phyloP scores from a whole-genome alignment of 2,329 filamentous ascomycete species.

The Cercospora zeina region DNA sequence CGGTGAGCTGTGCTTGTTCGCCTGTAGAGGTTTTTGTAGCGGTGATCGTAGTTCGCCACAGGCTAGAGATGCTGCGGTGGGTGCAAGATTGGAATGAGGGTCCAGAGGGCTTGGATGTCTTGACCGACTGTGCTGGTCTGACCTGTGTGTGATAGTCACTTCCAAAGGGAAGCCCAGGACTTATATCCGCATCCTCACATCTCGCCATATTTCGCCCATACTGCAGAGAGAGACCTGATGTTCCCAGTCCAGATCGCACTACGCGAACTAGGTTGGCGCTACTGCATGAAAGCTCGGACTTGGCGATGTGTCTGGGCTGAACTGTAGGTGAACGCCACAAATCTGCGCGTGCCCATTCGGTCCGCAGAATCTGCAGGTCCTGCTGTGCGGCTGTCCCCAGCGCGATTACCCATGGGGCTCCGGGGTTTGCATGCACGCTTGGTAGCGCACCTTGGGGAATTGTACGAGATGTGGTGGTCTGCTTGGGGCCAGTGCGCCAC shows the following conservation, averaged over 20 bases:
- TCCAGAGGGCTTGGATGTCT: conserved; percentile 17
- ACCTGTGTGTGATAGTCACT: conserved; percentile 16
- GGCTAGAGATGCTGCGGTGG: conserved; percentile 27
- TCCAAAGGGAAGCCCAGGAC: conserved; percentile 12
- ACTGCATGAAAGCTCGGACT: conserved; percentile 23
- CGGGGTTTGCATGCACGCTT: background rate
- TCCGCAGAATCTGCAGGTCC: conserved; percentile 19
- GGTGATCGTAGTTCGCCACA: conserved; percentile 15
- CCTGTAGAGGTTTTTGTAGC: background rate
- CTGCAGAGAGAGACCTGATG: conserved; percentile 5
- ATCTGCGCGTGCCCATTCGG: conserved; percentile 22
- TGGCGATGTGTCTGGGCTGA: conserved; percentile 18
- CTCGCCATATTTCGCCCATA: conserved; percentile 6
- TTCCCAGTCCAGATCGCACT: conserved; percentile 23
- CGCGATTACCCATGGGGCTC: conserved; percentile 21
- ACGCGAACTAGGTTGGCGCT: conserved; percentile 19
- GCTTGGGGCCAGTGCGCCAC: background rate
- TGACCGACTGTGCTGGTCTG: background rate
- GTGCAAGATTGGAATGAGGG: conserved; percentile 28
- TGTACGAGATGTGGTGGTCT: background rate
- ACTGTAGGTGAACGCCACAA: conserved; percentile 10
- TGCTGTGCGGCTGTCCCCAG: background rate
- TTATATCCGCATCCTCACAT: conserved; percentile 23
- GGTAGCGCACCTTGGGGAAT: background rate
- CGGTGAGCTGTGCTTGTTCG: background rate